phyloP scores from a whole-genome alignment of 78 protist species.

The Dictyostelium citrinum region DNA sequence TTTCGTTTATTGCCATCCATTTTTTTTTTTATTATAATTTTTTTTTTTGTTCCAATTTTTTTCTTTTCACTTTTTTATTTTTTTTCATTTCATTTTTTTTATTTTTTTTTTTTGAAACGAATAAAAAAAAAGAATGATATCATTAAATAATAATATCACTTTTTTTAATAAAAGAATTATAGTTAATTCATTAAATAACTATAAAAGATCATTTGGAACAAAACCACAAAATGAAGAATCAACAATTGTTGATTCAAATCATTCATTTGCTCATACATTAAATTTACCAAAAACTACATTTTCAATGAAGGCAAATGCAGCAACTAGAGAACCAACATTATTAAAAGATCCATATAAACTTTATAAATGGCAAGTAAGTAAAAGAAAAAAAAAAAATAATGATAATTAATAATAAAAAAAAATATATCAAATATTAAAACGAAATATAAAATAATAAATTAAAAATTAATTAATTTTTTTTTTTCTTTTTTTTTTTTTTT shows the following conservation, averaged over 20 bases:
- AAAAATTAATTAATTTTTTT: background rate
- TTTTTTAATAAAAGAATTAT: background rate
- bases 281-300: slow-evolving; percentile 83
- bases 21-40: background rate
- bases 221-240: background rate
- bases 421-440: no score
- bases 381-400: no score
- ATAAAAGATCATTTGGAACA: background rate
- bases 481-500: background rate
- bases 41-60: background rate
- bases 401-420: no score
- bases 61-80: background rate
- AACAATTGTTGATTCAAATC: background rate
- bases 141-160: background rate
- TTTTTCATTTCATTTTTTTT: background rate
- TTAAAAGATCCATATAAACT: slow-evolving; percentile 42
- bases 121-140: background rate
- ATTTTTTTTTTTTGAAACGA: background rate
- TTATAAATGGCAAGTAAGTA: slow-evolving; percentile 76
- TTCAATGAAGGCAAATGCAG: slow-evolving; percentile 86
- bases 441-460: no score
- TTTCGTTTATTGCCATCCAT: background rate
- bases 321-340: slow-evolving; percentile 56
- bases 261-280: slow-evolving; percentile 63
- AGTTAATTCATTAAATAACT: background rate